Evolutionary conservation across 208 protist genomes (phyloP), one percentile per base, ranked within the genome.

Genomic region (Phytomonas sp.): DNA sequence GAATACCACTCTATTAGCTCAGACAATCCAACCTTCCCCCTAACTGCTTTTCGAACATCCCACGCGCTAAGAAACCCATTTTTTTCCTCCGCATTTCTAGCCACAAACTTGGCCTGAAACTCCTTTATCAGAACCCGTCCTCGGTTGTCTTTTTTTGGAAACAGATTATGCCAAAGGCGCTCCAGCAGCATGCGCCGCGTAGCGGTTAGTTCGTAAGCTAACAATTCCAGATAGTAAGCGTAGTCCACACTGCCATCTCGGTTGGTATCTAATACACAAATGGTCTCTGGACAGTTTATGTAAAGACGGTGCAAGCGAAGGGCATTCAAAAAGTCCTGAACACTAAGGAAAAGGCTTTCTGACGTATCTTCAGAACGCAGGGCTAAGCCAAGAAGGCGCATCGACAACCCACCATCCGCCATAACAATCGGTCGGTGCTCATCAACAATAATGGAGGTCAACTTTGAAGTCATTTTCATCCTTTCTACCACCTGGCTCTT

Each of bases 1-100:
- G 71, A 76, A 74, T 92, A 91, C 90, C 90, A 95, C 71, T 91
- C 83, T 29, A 88, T 6, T 12, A 93, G 30, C 71, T 93, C 87
- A 42, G 81, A 77, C 0, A 91, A 65, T 4, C 64, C 65, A 11
- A 90, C 73, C 61, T 81, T 78, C 0, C 85, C 81, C 0, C 76
- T 65, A 16, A 82, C 37, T 14, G 84, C 90, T 12, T 31, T 66
- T 4, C 87, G 81, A 33, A 92, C 86, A 74, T 96, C 89, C 87
- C 88, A 96, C 36, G 88, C 77, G 40, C 66, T 79, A 19, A 93
- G 77, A 67, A 96, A 96, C 26, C 40, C 79, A 68, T 87, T 79
- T 59, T 88, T 83, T 67, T 89, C 88, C 26, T 79, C 75, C n/a
- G 80, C 81, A 66, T 81, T 75, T 19, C 80, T 82, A n/a, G 83